Evolutionary conservation across 176 grass and related monocot genomes (phyloP), one percentile per base, ranked within the genome.

Genomic region (Microstegium vimineum): DNA sequence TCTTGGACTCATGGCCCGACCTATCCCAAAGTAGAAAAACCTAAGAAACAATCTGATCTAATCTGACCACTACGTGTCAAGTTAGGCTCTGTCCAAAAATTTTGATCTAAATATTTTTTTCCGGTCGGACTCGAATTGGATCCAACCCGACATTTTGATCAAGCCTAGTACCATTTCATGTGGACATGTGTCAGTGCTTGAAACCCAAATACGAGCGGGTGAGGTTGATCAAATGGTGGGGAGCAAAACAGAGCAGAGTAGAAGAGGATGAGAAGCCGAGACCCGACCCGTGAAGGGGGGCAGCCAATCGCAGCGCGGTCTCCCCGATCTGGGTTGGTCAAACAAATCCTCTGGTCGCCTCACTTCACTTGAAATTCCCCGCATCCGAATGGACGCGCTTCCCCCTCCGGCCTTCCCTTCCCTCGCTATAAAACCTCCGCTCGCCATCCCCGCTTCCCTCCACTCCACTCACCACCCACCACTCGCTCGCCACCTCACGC

Each of bases 271-370:
- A 9, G 51, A 56, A 56, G 52, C 52, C 22, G 52, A 57, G 52
- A 57, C 28, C 45, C 67, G 46, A 89, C 72, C 78, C 78, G 78
- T 3, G 30, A 78, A 5, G 72, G 82, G 22, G 18, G 17, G 25
- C 42, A 47, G 35, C 79, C 83, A 90, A 86, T 86, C n/a, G 25
- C 69, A 33, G 12, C 4, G 36, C 37, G 64, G 79, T 90, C 79
- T 57, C 31, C 31, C 12, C 37, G 33, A 67, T 61, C 74, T 1
- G 40, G 34, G 45, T 10, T 31, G 15, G 83, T 90, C 83, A 90
- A 86, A 86, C 17, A 51, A 90, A 78, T 32, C 16, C 47, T 42
- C 70, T 47, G 40, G 8, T 75, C 72, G 72, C 46, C 15, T 40
- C 59, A 63, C 77, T 77, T 77, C 66, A 78, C 73, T 74, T 30